Conservation (phyloP, 768 basidiomycete genomes). For the Multifurca ochricompacta region DNA sequence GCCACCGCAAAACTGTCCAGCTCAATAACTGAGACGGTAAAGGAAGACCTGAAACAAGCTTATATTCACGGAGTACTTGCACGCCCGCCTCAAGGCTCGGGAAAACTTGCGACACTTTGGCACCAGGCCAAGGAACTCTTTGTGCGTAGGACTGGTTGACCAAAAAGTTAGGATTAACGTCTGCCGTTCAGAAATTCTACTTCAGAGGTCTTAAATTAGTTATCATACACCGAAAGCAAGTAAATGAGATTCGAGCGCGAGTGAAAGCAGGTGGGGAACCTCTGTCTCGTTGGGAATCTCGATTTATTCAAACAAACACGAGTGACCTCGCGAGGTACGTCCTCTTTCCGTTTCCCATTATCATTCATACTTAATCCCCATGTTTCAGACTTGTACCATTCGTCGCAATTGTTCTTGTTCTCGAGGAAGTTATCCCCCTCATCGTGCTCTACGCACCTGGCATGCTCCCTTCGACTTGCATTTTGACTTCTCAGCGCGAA, state of each 20-base stretch:
- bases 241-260: slow-evolving; percentile 46
- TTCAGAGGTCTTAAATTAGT: slow-evolving; percentile 68
- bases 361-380: slow-evolving; percentile 6
- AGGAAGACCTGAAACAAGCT: slow-evolving; percentile 59
- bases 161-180: background rate
- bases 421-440: slow-evolving; percentile 79
- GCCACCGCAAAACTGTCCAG: slow-evolving; percentile 9
- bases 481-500: slow-evolving; percentile 72
- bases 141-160: slow-evolving; percentile 26
- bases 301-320: slow-evolving; percentile 59
- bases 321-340: slow-evolving; percentile 65
- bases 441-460: slow-evolving; percentile 80
- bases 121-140: slow-evolving; percentile 43
- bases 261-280: slow-evolving; percentile 51
- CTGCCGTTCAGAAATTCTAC: slow-evolving; percentile 62
- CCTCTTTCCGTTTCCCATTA: background rate
- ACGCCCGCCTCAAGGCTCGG: slow-evolving; percentile 57
- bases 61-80: slow-evolving; percentile 58
- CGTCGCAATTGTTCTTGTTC: slow-evolving; percentile 58
- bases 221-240: slow-evolving; percentile 50
- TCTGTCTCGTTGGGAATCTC: slow-evolving; percentile 58
- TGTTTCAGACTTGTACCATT: slow-evolving; percentile 65
- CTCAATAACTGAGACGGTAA: slow-evolving; percentile 41
- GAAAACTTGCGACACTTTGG: slow-evolving; percentile 41
- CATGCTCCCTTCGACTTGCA: slow-evolving; percentile 80